Percentiles rank a stretch among this genome's conserved stretches.
Evolutionary conservation across 306 rosid genomes (phyloP).

Genomic region (Pueraria montana): DNA sequence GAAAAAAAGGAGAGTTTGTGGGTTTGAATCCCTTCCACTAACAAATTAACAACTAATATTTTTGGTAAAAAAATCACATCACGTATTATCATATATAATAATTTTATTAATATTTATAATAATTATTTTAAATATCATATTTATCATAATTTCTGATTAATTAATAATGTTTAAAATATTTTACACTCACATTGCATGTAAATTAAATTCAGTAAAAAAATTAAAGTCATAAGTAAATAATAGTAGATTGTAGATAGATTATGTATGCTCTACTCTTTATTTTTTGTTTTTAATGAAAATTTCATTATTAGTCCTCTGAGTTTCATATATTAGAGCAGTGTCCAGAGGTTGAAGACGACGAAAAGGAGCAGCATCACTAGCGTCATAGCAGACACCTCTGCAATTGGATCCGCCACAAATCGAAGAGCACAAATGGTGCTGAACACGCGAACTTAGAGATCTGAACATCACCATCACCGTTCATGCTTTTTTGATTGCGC

Average conservation of each 20-base stretch:
- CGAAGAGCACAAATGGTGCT: slow-evolving; percentile 34
- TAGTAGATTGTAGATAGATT: background rate
- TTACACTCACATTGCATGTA: too few species aligned
- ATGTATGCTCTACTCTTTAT: background rate
- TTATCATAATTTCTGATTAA: too few species aligned
- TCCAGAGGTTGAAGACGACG: slow-evolving; percentile 39
- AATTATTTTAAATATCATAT: too few species aligned
- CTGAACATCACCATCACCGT: slow-evolving; percentile 1
- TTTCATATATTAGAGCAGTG: slow-evolving; percentile 19
- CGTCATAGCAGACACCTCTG: background rate
- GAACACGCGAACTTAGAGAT: slow-evolving; percentile 38
- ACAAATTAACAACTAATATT: too few species aligned
- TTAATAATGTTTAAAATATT: too few species aligned
- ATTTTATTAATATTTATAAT: too few species aligned
- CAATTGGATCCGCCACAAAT: slow-evolving; percentile 45
- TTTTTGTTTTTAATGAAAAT: background rate
- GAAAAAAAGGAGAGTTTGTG: too few species aligned
- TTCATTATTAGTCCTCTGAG: slow-evolving; percentile 38
- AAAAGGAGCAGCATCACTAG: background rate
- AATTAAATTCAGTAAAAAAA: too few species aligned
- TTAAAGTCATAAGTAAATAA: background rate
- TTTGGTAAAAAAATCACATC: too few species aligned
- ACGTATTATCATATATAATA: too few species aligned
- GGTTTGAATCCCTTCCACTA: too few species aligned
- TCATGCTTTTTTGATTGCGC: slow-evolving; percentile 31